A percentile compares a stretch with the other conserved stretches of the same genome.
phyloP scores from a whole-genome alignment of 163 green algal species.

The Scenedesmus sp. region DNA sequence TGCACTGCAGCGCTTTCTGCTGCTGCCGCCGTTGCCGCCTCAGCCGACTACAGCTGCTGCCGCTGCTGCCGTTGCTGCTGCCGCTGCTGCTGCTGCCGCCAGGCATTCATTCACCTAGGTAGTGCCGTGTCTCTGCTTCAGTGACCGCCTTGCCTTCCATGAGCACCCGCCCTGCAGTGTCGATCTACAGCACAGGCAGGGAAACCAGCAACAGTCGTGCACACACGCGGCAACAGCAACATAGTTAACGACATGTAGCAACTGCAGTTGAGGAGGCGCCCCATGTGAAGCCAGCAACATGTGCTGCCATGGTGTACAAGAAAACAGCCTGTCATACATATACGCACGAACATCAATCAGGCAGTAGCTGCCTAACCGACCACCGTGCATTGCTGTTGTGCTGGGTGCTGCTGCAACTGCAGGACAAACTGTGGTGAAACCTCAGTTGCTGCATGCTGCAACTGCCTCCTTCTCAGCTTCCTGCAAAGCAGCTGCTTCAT shows the following conservation, averaged over 20 bases:
- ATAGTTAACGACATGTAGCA: too few species aligned
- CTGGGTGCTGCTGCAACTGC: background rate
- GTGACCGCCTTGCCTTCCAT: constrained; percentile 66
- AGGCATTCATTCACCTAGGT: constrained; percentile 60
- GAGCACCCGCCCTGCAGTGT: constrained; percentile 78
- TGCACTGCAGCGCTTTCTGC: background rate
- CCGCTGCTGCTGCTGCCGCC: background rate
- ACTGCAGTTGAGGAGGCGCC: too few species aligned
- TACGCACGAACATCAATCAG: background rate
- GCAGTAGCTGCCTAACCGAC: background rate
- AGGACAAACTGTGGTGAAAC: background rate
- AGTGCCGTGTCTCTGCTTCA: constrained; percentile 56
- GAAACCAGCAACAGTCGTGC: background rate
- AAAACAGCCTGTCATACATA: background rate
- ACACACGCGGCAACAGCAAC: too few species aligned
- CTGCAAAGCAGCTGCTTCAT: background rate
- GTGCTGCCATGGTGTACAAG: too few species aligned
- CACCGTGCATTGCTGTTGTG: too few species aligned
- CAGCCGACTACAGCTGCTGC: background rate
- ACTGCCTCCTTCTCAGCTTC: background rate
- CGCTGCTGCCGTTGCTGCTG: background rate
- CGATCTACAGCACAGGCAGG: constrained; percentile 58
- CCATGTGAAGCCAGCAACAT: background rate
- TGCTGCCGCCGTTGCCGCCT: background rate
- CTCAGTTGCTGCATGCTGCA: background rate